Evolutionary conservation across 208 protist genomes (phyloP).

Genomic region (Trypanosoma cruzi): DNA sequence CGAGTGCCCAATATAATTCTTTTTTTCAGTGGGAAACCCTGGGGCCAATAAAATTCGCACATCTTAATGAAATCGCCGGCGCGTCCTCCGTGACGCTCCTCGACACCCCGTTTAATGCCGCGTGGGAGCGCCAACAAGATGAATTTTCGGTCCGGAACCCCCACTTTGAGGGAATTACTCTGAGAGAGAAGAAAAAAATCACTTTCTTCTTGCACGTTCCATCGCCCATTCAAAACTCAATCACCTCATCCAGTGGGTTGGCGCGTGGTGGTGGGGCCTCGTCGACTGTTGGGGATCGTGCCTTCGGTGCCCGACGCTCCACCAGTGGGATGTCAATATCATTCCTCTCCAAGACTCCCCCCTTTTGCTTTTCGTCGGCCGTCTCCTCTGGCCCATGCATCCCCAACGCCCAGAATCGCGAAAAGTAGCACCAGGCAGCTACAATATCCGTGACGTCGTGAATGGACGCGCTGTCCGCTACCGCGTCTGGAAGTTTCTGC

Average conservation of each 20-base stretch:
- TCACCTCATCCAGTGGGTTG: constrained; percentile 55
- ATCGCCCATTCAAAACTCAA: constrained; percentile 48
- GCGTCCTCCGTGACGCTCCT: too few relatives aligned
- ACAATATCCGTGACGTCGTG: constrained; percentile 59
- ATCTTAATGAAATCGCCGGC: too few relatives aligned
- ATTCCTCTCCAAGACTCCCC: constrained; percentile 3
- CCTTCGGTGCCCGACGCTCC: constrained; percentile 1
- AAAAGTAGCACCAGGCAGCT: constrained; percentile 64
- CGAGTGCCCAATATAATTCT: too few relatives aligned
- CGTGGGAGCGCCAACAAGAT: too few relatives aligned
- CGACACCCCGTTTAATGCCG: too few relatives aligned
- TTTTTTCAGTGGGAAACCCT: too few relatives aligned
- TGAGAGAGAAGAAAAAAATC: too few relatives aligned
- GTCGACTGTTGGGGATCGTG: constrained; percentile 3
- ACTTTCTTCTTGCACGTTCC: not conserved
- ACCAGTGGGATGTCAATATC: constrained; percentile 31
- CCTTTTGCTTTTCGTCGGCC: not conserved
- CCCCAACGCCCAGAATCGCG: constrained; percentile 50
- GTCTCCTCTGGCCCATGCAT: constrained; percentile 48
- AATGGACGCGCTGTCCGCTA: constrained; percentile 33
- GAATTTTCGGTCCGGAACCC: too few relatives aligned
- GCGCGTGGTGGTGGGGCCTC: constrained; percentile 38
- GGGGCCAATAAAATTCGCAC: too few relatives aligned
- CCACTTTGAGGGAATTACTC: too few relatives aligned
- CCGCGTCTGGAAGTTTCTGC: constrained; percentile 39